Base-by-base conservation (phyloP, 345 rosid species). In the Raphanus raphanistrum region DNA sequence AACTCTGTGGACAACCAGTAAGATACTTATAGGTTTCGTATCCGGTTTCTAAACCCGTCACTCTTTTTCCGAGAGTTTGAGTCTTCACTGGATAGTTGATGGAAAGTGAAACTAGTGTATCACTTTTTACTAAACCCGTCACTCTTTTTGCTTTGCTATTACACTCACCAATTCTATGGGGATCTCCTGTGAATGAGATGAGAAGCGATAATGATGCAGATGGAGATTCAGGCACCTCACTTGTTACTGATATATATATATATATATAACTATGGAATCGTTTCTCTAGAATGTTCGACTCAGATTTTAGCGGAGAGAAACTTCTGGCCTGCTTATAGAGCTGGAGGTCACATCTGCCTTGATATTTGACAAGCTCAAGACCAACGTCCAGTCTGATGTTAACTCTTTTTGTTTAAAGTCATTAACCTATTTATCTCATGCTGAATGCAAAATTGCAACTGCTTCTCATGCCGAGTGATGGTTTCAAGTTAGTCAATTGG, bases 261-360 rank as follows among this genome's bases (percentile, higher is more conserved):
- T 74, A 81, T 78, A 50, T 33, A 55, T 74, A 79, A 83, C 72
- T 75, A 78, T 63, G 94, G 87, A 80, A 71, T 80, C 36, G 29
- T 71, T 61, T 80, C 84, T 76, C 86, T 89, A 64, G 85, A 79
- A 68, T 84, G 81, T 83, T 89, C 87, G 33, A 68, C 81, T 69
- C 85, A 86, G 79, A 86, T 88, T 83, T 77, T 90, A 79, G 50
- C 25, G 4, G 81, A 75, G 71, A 62, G 76, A 80, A 81, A 90
- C 79, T 76, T 83, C 79, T 95, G 99, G 97, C 84, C 74, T 83
- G 90, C 88, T 59, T 95, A 92, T 50, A 86, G 76, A n/a, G n/a
- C n/a, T n/a, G n/a, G n/a, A n/a, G 97, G 63, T 85, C 57, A 82
- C 84, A 6, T 88, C 98, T 71, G 77, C 84, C 78, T 87, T 83